These are phyloP conservation scores for Aspergillus avenaceus DNA, from an alignment of 495 filamentous ascomycete genomes.

Conservation along the genomic window DNA sequence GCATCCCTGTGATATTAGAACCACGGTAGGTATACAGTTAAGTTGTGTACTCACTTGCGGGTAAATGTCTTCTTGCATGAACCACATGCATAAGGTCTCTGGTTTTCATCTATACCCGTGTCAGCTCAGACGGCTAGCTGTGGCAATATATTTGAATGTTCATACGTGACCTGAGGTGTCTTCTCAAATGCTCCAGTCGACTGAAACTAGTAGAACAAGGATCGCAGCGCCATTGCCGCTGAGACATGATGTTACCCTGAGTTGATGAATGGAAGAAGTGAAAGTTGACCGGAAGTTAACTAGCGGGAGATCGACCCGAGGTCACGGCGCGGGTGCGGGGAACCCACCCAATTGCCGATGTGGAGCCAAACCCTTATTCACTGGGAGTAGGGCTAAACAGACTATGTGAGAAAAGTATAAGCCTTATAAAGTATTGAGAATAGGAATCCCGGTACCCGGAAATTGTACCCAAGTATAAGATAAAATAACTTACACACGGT, in stretches of 20 bases:
- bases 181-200: constrained; percentile 23
- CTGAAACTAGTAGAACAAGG: constrained; percentile 17
- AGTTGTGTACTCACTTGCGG: neutral
- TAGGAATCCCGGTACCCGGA: neutral
- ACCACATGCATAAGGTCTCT: constrained; percentile 16
- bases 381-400: too few species aligned
- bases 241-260: neutral
- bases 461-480: neutral
- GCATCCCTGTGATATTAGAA: constrained; percentile 15
- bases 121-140: neutral
- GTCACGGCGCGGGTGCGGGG: too few species aligned
- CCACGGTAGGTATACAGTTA: neutral
- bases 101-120: constrained; percentile 14
- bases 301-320: too few species aligned
- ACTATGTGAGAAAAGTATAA: neutral
- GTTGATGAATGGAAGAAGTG: neutral
- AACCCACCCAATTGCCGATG: too few species aligned
- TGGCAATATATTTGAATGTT: too few species aligned
- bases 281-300: too few species aligned
- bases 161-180: constrained; percentile 22
- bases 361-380: too few species aligned
- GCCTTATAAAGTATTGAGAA: neutral
- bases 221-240: constrained; percentile 12
- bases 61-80: constrained; percentile 13
- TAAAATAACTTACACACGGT: neutral